A percentile compares a stretch with the other conserved stretches of the same genome.
Conservation (phyloP, 1,284 basidiomycete genomes). For the Cryptococcus sp. region DNA sequence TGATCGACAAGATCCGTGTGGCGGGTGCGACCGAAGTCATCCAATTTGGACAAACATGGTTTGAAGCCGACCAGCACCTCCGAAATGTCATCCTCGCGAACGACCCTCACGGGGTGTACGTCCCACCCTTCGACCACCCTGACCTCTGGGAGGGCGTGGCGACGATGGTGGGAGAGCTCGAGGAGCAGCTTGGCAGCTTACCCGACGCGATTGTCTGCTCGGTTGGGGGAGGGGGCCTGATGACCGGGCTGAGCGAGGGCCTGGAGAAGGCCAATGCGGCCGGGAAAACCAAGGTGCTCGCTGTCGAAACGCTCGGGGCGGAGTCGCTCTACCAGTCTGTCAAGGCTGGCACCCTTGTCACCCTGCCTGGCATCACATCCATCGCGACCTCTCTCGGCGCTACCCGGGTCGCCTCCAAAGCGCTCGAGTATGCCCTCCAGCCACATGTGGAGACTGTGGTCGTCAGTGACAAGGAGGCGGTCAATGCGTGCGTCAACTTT, state of each 20-base stretch:
- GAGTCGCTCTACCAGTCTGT: constrained; percentile 21
- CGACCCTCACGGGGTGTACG: constrained; percentile 18
- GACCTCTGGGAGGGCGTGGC: constrained; percentile 22
- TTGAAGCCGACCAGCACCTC: constrained; percentile 21
- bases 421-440: constrained; percentile 14
- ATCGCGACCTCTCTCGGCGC: constrained; percentile 28
- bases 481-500: constrained; percentile 20
- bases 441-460: constrained; percentile 12
- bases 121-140: constrained; percentile 25
- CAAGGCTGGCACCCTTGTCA: constrained; percentile 13
- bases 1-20: constrained; percentile 19
- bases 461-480: constrained; percentile 23
- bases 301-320: constrained; percentile 24
- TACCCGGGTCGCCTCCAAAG: constrained; percentile 11
- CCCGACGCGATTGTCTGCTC: constrained; percentile 21
- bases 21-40: constrained; percentile 24
- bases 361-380: constrained; percentile 25
- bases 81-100: constrained; percentile 11
- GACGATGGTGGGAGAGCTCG: constrained; percentile 19
- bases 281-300: constrained; percentile 10
- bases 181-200: constrained; percentile 13
- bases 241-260: constrained; percentile 19
- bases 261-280: neutral
- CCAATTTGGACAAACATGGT: constrained; percentile 19
- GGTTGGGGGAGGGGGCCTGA: constrained; percentile 27